Evolutionary conservation across 306 rosid species (phyloP), one percentile per base, ranked within the genome.

Genomic region (Cercis canadensis): DNA sequence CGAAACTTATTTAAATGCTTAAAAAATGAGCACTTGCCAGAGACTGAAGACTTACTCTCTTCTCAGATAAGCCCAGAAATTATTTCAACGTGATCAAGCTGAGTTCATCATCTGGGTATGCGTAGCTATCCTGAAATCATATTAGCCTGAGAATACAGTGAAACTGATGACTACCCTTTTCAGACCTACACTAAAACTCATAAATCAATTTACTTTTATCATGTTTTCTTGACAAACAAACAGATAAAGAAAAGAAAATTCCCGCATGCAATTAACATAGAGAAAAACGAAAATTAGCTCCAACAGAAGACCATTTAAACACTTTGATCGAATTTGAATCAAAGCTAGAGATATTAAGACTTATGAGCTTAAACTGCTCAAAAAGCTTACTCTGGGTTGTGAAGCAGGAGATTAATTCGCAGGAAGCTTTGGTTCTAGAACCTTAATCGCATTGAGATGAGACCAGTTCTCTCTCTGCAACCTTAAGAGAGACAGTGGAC

Each of bases 401-500:
- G 6, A 49, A 33, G 67, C 57, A 59, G 58, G 34, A 19, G 62
- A 64, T 11, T 9, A 21, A 21, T 65, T 46, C 58, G 76, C 65
- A 15, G 19, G 61, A 66, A 70, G 73, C 49, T 76, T 67, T 39
- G 67, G 65, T 29, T 73, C 86, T 75, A 79, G 83, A 62, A 61
- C 32, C 45, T 39, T 57, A 62, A 80, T 77, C 72, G 52, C 87
- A 77, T 67, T 83, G 70, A 86, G 73, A 73, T 64, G 69, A 82
- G 84, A 74, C 67, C 67, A 84, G 49, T 36, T 73, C 65, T 78
- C 76, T 66, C 71, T 68, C 19, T 80, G 88, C 80, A 78, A 75
- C 82, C 86, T 86, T 74, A 82, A 70, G 75, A 85, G 84, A 83
- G 86, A 85, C 85, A 83, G 75, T 72, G 79, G 81, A 80, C 67